Evolutionary conservation across 805 yeast genomes (phyloP), one percentile per base, ranked within the genome.

Genomic region (Saturnispora mendoncae): DNA sequence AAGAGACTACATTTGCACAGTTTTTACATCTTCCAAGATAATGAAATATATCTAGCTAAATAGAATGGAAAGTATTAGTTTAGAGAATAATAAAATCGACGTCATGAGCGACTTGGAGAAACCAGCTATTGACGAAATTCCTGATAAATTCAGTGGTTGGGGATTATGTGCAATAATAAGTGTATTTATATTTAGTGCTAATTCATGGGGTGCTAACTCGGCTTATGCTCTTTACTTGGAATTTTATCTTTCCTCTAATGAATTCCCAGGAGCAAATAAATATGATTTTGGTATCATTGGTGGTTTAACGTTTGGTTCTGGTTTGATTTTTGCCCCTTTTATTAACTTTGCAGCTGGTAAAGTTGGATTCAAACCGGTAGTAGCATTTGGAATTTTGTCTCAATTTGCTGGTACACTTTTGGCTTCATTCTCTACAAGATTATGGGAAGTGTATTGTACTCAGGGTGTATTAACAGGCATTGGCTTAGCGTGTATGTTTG

Each of bases 81-180:
- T n/a, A n/a, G n/a, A n/a, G n/a, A n/a, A n/a, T n/a, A n/a, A n/a
- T n/a, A n/a, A n/a, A n/a, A n/a, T n/a, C n/a, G n/a, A n/a, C n/a
- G n/a, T n/a, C n/a, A n/a, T 23, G 26, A 23, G 9, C 26, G 10
- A 7, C 10, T 15, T 30, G 18, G 33, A 30, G 20, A 30, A 10
- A 30, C 2, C 33, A 19, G 7, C 10, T n/a, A 30, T 6, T 30
- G 46, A 46, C 17, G 61, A 51, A 3, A 58, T 62, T 0, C 79
- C 80, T 1, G 88, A 81, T 55, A 80, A 77, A 33, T 86, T 86
- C 2, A 70, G 74, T 43, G 85, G 83, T 2, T 78, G 85, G 82
- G 75, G 80, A 0, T 66, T 78, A 17, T 23, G 51, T 2, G 38
- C 54, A 15, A 70, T 73, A 12, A 45, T 71, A 13, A 74, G 77